phyloP scores from a whole-genome alignment of 176 grass and related monocot species.

The Oryza brachyantha region DNA sequence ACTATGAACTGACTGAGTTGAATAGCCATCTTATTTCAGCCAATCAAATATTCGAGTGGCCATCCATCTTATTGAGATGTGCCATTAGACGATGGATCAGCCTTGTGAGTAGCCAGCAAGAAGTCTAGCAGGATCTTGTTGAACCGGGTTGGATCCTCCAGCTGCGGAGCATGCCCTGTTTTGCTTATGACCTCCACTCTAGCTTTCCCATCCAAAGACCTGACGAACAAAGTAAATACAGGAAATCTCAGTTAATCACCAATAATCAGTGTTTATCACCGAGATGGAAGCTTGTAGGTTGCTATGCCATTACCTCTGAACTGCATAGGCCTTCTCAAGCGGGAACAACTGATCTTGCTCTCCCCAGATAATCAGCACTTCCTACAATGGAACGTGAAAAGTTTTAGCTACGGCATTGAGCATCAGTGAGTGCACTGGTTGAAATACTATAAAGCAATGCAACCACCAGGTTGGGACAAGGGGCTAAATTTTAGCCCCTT shows the following conservation, averaged over 20 bases:
- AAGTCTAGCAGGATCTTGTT: conserved; percentile 46
- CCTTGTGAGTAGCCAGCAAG: conserved; percentile 25
- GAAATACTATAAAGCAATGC: no score
- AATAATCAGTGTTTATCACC: not conserved
- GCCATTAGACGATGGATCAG: not conserved
- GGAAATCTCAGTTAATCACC: not conserved
- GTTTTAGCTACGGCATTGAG: not conserved
- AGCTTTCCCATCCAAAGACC: conserved; percentile 52
- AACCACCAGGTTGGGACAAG: no score
- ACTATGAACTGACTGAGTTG: not conserved
- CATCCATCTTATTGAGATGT: not conserved
- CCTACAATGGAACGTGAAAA: conserved; percentile 20
- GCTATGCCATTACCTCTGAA: conserved; percentile 45
- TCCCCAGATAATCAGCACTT: conserved; percentile 80
- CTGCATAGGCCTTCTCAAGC: conserved; percentile 51
- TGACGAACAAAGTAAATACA: conserved; percentile 29
- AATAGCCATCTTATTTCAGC: conserved; percentile 11
- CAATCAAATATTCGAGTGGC: not conserved
- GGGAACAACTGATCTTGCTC: conserved; percentile 72
- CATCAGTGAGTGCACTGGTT: not conserved
- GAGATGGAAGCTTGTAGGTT: not conserved
- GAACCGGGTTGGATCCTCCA: conserved; percentile 51
- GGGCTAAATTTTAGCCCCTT: no score
- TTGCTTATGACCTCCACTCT: conserved; percentile 61
- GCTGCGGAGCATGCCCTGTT: conserved; percentile 48